Evolutionary conservation across 2,329 filamentous ascomycete genomes (phyloP).

Genomic region (Aspergillus melleus): DNA sequence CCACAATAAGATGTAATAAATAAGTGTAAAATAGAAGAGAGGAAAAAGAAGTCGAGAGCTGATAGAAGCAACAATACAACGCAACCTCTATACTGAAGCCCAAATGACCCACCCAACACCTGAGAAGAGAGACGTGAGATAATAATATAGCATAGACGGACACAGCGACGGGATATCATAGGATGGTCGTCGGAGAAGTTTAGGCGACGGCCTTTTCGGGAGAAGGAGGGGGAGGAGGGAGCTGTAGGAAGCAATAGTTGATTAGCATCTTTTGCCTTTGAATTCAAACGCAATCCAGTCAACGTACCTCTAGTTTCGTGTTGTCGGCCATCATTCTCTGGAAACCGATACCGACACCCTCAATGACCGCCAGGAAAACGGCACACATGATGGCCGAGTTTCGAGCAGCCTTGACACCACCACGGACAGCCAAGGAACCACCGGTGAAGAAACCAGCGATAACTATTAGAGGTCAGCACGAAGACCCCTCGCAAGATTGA

Average conservation of each 20-base stretch:
- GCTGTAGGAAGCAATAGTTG: conserved; percentile 17
- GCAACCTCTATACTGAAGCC: conserved; percentile 39
- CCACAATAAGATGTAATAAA: conserved; percentile 3
- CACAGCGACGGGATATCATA: conserved; percentile 8
- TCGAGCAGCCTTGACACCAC: conserved; percentile 85
- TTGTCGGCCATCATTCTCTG: conserved; percentile 90
- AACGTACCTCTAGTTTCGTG: conserved; percentile 73
- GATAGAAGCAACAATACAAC: conserved; percentile 27
- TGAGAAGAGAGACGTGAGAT: conserved; percentile 39
- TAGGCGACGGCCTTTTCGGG: conserved; percentile 39
- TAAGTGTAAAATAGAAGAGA: conserved; percentile 16
- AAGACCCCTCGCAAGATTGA: not conserved
- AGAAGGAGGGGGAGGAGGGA: conserved; percentile 38
- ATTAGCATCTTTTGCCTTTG: not conserved
- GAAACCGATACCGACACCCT: conserved; percentile 95
- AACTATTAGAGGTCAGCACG: conserved; percentile 46
- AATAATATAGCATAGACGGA: conserved; percentile 23
- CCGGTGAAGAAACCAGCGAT: conserved; percentile 97
- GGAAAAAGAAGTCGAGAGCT: conserved; percentile 21
- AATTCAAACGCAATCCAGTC: conserved; percentile 11
- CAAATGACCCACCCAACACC: conserved; percentile 39
- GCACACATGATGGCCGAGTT: conserved; percentile 97
- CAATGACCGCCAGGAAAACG: conserved; percentile 90
- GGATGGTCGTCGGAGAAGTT: conserved; percentile 11
- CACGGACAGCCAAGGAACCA: conserved; percentile 85